Base-by-base conservation (phyloP, 371 early-diverging fungal species). In the Actinomortierella wolfii region DNA sequence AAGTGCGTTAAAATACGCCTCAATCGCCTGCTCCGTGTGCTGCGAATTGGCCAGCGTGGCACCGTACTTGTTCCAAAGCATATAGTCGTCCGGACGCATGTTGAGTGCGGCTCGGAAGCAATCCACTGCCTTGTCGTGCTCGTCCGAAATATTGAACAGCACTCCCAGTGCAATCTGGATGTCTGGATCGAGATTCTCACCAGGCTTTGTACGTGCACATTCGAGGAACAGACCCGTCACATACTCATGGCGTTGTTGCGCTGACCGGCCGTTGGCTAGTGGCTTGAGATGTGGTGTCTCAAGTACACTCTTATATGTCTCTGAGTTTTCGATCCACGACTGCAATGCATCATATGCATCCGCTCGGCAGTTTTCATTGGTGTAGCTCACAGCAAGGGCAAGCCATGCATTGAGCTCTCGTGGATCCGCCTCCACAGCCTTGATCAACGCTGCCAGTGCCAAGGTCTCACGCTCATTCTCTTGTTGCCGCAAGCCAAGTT, bases 11-110 rank as follows among this genome's bases (percentile, higher is more conserved):
- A 88, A 90, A 69, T 98, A 98, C 41, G 97, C 96, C 20, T 94
- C 95, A 14, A 97, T 90, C 11, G 98, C 97, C 20, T 86, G 81
- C 18, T 78, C 56, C 17, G 89, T 85, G 47, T 90, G 81, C 17
- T 86, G 82, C 3, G 91, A 86, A 68, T 97, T 97, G 29, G 98
- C 97, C 41, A 95, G 82, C 0, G 97, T 98, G 0, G 99, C 99
- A 18, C 97, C 99, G 34, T 97, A 84, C 66, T 91, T 93, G 83
- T 97, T 97, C 96, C 96, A 98, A 47, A 97, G 83, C 68, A 94
- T 80, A 78, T 96, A 96, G 70, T 98, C 97, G 63, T 92, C 83
- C 3, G 98, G 97, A 40, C 91, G 76, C 20, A 82, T 83, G n/a
- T 87, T 82, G 34, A 98, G 76, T 29, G 98, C 97, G 2, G 97